Evolutionary conservation across 2,329 filamentous ascomycete species (phyloP), one percentile per base, ranked within the genome.

Genomic region (Coccinonectria pachysandricola): DNA sequence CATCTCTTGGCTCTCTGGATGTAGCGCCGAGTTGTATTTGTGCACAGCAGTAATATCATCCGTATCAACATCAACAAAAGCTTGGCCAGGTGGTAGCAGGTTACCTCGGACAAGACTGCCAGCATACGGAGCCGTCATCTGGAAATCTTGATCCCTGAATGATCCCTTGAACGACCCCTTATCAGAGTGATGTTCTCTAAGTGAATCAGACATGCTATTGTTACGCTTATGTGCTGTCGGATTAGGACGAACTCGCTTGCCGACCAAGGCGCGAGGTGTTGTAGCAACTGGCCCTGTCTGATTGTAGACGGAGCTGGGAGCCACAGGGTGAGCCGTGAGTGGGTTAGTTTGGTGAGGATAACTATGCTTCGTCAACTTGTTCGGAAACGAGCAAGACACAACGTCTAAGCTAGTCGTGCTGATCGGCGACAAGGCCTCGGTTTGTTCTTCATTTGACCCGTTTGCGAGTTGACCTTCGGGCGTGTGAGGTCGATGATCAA

Each of bases 51-150:
- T 51, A 4, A 64, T 65, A 24, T 60, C 62, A 5, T 70, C 64
- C 5, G 69, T 60, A 27, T 75, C 57, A 18, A 76, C 60, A 21
- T 87, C 75, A 20, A 95, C 79, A 48, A 82, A 85, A 0, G 87
- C 75, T 34, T 91, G 81, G 1, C 73, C 74, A 2, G 88, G 91
- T 10, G 86, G 83, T 35, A 92, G 71, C 5, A 94, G 50, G 32
- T 86, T 83, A 9, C 91, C 91, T 26, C 88, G 74, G 12, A 96
- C 87, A 19, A 98, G 70, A 38, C 81, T 88, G 7, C 87, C 85
- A 4, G 79, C 76, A 44, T 84, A 79, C 8, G 79, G 74, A 12
- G 77, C 61, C 7, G 75, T 65, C 36, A 78, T 65, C 9, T 75
- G 54, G 10, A 77, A 56, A 31, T 76, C 71, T 4, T 64, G 59